Base-by-base conservation (phyloP, 352 stramenopile species). In the Lagenidium sp. region DNA sequence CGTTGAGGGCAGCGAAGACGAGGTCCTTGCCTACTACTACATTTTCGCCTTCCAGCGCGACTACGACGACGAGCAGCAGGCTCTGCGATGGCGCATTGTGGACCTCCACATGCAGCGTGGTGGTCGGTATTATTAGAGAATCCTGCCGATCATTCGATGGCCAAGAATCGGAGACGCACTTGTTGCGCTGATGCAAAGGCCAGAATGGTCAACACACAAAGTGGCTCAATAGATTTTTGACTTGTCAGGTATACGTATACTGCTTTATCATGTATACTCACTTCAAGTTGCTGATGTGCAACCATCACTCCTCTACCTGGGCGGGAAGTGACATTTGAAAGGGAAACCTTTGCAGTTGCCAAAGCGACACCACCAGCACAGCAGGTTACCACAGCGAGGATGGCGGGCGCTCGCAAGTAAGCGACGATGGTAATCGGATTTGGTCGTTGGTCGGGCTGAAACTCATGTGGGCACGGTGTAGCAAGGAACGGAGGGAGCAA, bases 11-110 rank as follows among this genome's bases (percentile, higher is more conserved):
- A 88, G 79, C 4, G 94, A 98, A 53, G 93, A 98, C 63, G 92
- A 98, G 43, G 97, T 99, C 57, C 67, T 94, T 23, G 94, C 92
- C 4, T 97, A 98, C 70, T 98, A 95, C 57, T 99, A 99, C 72
- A 94, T 98, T 43, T 92, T 98, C 40, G 95, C 94, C 24, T 98
- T 99, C 62, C 95, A 98, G 62, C 79, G 95, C 38, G 88, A 98
- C 58, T 99, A 98, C 63, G 85, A 98, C 49, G 95, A 98, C 43
- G 84, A 97, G 57, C 69, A 78, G 35, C 74, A 86, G 41, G 66
- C 76, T 8, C 61, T 93, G 26, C 67, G 76, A 44, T 95, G 84
- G 84, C 76, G 68, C 54, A 88, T 94, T 36, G 74, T 94, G 39
- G 84, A 95, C 43, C 63, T 94, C 30, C 70, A 86, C 59, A 88